phyloP scores from a whole-genome alignment of 768 basidiomycete genomes.

The Boletus sensibilis region DNA sequence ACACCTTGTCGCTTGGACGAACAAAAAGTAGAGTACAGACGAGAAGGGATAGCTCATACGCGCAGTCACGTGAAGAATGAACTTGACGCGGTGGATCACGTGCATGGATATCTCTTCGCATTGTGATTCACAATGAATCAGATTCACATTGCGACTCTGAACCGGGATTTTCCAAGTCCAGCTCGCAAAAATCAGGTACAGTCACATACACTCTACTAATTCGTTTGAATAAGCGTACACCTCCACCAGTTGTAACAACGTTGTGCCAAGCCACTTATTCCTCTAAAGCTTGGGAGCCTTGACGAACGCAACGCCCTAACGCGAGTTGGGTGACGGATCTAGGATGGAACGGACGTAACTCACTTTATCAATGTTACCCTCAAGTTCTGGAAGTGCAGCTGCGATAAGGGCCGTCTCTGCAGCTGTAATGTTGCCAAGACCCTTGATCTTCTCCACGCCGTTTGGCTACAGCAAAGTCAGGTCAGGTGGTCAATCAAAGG shows the following conservation, averaged over 20 bases:
- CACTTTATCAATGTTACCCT: constrained; percentile 69
- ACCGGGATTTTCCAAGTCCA: background rate
- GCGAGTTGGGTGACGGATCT: background rate
- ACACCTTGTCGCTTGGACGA: background rate
- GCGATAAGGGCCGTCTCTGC: constrained; percentile 75
- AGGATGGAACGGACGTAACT: constrained; percentile 16
- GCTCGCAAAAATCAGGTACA: background rate
- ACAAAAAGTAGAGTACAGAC: background rate
- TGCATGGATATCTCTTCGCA: constrained; percentile 10
- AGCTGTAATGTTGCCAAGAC: constrained; percentile 73
- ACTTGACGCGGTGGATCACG: constrained; percentile 31
- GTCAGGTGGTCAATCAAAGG: background rate
- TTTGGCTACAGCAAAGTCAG: constrained; percentile 48
- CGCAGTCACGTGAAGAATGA: constrained; percentile 29
- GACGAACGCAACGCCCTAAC: constrained; percentile 28
- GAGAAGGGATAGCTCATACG: background rate
- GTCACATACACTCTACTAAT: background rate
- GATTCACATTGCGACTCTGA: no score
- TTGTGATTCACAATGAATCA: no score
- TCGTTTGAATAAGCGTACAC: constrained; percentile 11
- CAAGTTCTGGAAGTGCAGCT: constrained; percentile 79
- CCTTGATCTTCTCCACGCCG: constrained; percentile 79
- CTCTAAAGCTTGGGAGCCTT: constrained; percentile 29
- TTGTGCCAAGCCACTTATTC: background rate
- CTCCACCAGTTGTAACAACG: background rate